Evolutionary conservation across 1,284 basidiomycete genomes (phyloP).

Genomic region (Heliocybe sulcata): DNA sequence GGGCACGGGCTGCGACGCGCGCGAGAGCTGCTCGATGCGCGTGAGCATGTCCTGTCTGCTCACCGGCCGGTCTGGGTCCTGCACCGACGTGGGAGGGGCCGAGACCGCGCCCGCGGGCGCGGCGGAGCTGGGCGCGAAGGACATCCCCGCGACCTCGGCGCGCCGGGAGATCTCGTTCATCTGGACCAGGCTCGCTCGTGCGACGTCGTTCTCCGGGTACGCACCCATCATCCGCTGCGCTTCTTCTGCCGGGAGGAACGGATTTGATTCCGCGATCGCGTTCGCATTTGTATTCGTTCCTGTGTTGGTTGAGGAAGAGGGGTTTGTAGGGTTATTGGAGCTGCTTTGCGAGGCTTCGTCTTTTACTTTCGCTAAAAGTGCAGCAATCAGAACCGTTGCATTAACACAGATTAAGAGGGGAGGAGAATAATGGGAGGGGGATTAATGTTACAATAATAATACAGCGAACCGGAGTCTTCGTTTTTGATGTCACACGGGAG

Average conservation of each 20-base stretch:
- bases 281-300: no score
- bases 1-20: conserved; percentile 29
- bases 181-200: conserved; percentile 55
- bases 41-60: conserved; percentile 40
- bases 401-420: no score
- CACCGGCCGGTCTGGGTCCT: conserved; percentile 18
- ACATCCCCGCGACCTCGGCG: conserved; percentile 36
- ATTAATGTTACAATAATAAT: background rate
- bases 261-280: conserved; percentile 26
- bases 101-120: background rate
- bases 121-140: conserved; percentile 22
- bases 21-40: conserved; percentile 41
- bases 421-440: background rate
- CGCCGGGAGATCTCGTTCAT: conserved; percentile 71
- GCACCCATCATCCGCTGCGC: conserved; percentile 50
- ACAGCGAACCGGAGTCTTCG: conserved; percentile 12
- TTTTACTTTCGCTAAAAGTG: conserved; percentile 17
- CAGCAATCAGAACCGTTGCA: background rate
- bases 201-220: conserved; percentile 48
- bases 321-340: background rate
- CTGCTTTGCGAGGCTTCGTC: conserved; percentile 8
- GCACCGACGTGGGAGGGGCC: background rate
- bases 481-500: conserved; percentile 17
- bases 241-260: conserved; percentile 54
- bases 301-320: background rate